Base-by-base conservation (phyloP, 208 protist genomes). In the Leishmania arabica region DNA sequence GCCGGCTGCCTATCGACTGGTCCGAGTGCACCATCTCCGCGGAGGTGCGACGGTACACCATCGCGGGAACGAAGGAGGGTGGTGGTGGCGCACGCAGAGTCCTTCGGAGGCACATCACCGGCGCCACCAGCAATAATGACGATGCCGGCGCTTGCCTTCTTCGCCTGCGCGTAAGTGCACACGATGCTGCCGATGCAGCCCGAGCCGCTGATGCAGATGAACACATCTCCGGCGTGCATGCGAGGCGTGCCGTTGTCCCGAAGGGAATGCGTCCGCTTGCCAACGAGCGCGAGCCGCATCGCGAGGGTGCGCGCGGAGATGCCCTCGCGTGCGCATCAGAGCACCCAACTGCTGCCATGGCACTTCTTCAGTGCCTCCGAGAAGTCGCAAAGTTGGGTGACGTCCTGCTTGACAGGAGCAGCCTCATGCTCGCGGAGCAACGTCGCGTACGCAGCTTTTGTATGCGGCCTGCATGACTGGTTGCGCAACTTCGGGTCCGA, bases 151-250 rank as follows among this genome's bases (percentile, higher is more conserved):
- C 3, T 58, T 58, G 53, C 58, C 17, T 24, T 31, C 31, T 58
- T 24, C 17, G 45, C 15, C 45, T 56, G 71, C 51, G 37, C 5
- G 71, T 76, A 13, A 34, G 71, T 76, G 51, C 34, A n/a, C n/a
- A n/a, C 0, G 70, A 83, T 60, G 65, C 75, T 78, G 27, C 80
- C 74, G 37, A 83, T 83, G 1, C 45, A 75, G 31, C 80, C 80
- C 2, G 65, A 79, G 62, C 80, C 80, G 80, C 78, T 83, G 45
- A 83, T 75, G 65, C 58, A 64, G 54, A 79, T 75, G 54, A 83
- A 75, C 53, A 83, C 73, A 49, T 83, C 80, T 34, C 65, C 74
- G 11, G 42, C 9, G 74, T 83, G 80, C 80, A 83, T 83, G 54
- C 79, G 72, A 21, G 79, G 71, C 17, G 72, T 83, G 49, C 72